Evolutionary conservation across 306 rosid genomes (phyloP).

Genomic region (Quercus glauca): DNA sequence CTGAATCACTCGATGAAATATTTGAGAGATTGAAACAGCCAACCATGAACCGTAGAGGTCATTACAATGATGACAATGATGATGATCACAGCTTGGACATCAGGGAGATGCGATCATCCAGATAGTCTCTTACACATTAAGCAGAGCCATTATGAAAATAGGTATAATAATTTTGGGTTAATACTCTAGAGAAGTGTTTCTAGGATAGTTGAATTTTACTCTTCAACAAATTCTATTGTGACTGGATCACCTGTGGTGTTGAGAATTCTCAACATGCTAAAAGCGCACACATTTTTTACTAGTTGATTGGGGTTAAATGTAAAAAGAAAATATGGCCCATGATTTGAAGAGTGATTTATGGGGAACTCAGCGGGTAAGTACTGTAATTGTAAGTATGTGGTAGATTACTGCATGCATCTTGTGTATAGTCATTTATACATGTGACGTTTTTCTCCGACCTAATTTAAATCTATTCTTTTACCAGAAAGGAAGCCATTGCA

Average conservation of each 20-base stretch:
- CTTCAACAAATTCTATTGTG: not conserved
- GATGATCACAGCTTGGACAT: conserved; percentile 25
- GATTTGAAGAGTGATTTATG: too few species aligned
- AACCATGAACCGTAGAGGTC: conserved; percentile 33
- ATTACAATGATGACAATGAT: conserved; percentile 26
- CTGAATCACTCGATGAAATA: conserved; percentile 84
- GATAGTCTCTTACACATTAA: conserved; percentile 14
- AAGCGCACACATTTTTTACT: not conserved
- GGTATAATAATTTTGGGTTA: not conserved
- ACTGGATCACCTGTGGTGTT: not conserved
- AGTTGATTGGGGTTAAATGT: not conserved
- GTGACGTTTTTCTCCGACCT: too few species aligned
- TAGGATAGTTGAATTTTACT: not conserved
- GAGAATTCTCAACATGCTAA: not conserved
- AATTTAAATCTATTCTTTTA: too few species aligned
- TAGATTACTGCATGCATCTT: too few species aligned
- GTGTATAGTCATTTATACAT: too few species aligned
- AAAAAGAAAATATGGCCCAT: not conserved
- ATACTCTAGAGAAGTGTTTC: not conserved
- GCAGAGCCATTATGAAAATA: not conserved
- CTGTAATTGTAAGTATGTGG: too few species aligned
- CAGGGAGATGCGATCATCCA: conserved; percentile 21
- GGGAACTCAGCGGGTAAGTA: too few species aligned
- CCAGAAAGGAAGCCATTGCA: too few species aligned
- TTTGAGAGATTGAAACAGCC: conserved; percentile 75